Evolutionary conservation across 257 asterid genomes (phyloP), one percentile per base, ranked within the genome.

Genomic region (Plectranthus barbatus): DNA sequence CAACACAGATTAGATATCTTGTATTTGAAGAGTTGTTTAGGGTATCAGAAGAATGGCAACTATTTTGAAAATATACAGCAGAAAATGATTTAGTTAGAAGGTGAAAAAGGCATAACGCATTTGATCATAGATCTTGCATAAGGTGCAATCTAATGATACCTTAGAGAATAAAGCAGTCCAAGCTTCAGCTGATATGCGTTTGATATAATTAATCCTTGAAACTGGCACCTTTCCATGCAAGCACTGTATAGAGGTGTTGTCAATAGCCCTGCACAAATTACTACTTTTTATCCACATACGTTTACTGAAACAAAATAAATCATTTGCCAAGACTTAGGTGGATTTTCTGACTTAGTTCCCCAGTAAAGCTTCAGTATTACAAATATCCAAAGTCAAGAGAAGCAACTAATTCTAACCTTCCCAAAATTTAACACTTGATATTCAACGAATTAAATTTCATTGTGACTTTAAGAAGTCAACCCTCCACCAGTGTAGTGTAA

Each of bases 121-220:
- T 67, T 46, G 9, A 69, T 42, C 61, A 18, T 20, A 73, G 36
- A 66, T 62, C 72, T 69, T 59, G 72, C 68, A 75, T 48, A 67
- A 42, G 31, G 45, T 26, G 2, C 31, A 26, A 2, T 1, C 31
- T n/a, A 26, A 31, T 52, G 24, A 54, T 79, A 92, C 99, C 97
- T 89, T 81, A 34, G 99, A 92, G 18, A 47, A 59, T 64, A 92
- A 48, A 75, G 69, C 74, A 60, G 82, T 77, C 99, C 99, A 92
- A 57, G 99, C 95, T 87, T 80, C 90, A 64, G 79, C 78, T 24
- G 99, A 89, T 78, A 92, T 60, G 55, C 99, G 86, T 76, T 92
- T 92, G 90, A 86, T 85, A 74, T 62, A 45, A 77, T 76, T 84
- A 58, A 71, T 79, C 74, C 64, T 85, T 71, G 94, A 77, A 76